phyloP scores from a whole-genome alignment of 2,329 filamentous ascomycete species.

The Podosphaera fusca region DNA sequence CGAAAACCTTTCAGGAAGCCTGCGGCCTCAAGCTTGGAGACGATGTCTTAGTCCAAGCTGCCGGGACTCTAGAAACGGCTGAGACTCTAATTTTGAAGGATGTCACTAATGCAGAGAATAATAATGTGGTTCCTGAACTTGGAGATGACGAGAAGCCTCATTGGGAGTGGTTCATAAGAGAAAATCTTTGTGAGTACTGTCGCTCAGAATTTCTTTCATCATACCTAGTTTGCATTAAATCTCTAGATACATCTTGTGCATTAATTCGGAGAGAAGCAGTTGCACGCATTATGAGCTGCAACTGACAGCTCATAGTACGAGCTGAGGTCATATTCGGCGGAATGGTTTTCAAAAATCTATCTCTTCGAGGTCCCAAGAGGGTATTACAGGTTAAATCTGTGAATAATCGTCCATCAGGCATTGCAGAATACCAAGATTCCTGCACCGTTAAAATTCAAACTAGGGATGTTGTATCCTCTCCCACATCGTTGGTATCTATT shows the following conservation, averaged over 20 bases:
- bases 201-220: neutral
- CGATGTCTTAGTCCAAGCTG: conserved; percentile 35
- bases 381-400: conserved; percentile 39
- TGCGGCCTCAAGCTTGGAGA: conserved; percentile 53
- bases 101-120: conserved; percentile 20
- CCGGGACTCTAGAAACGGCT: conserved; percentile 27
- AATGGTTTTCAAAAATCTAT: conserved; percentile 43
- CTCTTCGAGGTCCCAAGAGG: conserved; percentile 30
- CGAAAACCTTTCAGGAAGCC: conserved; percentile 47
- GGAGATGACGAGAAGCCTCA: conserved; percentile 17
- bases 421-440: conserved; percentile 9
- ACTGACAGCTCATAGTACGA: conserved; percentile 20
- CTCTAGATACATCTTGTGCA: conserved; percentile 6
- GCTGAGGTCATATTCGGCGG: conserved; percentile 49
- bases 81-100: conserved; percentile 37
- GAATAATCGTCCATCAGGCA: conserved; percentile 21
- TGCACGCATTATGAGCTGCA: neutral
- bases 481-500: neutral
- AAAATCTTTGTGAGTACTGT: conserved; percentile 17
- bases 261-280: neutral
- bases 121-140: conserved; percentile 11
- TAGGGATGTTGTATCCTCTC: neutral
- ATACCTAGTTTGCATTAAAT: neutral
- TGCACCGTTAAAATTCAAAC: conserved; percentile 12
- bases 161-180: conserved; percentile 26